These are phyloP conservation scores for Thermochaetoides thermophila DNA, from an alignment of 495 filamentous ascomycete species.

Conservation along the genomic window DNA sequence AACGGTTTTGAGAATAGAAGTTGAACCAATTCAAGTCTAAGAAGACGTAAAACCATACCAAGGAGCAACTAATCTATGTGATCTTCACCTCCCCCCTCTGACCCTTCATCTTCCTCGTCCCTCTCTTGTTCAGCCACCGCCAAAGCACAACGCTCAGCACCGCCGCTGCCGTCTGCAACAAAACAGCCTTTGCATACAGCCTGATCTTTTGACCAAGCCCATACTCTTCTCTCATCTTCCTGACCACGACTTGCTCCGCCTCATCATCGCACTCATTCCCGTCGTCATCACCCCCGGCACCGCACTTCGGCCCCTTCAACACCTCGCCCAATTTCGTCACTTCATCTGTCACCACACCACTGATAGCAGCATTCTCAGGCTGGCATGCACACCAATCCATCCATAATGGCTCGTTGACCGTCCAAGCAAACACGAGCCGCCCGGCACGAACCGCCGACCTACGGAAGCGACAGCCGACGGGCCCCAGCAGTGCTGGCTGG, in stretches of 20 bases:
- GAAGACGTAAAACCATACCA: too few relatives aligned
- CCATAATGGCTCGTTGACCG: constrained; percentile 56
- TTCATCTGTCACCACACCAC: constrained; percentile 45
- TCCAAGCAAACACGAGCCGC: constrained; percentile 63
- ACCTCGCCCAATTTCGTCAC: constrained; percentile 33
- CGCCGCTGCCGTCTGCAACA: neutral
- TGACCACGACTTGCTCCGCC: neutral
- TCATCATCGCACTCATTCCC: too few relatives aligned
- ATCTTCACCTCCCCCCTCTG: too few relatives aligned
- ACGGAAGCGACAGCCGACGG: constrained; percentile 47
- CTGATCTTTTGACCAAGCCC: neutral
- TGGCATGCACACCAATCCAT: constrained; percentile 76
- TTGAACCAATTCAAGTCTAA: too few relatives aligned
- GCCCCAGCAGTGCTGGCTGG: constrained; percentile 47
- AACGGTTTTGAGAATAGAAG: too few relatives aligned
- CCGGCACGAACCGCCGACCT: constrained; percentile 37
- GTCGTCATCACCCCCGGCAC: too few relatives aligned
- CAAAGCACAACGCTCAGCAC: too few relatives aligned
- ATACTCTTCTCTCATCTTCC: neutral
- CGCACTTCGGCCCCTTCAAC: constrained; percentile 19
- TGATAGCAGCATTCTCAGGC: constrained; percentile 30
- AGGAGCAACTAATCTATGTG: too few relatives aligned
- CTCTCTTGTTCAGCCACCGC: too few relatives aligned
- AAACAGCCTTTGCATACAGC: neutral
- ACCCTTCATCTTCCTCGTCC: too few relatives aligned